These are phyloP conservation scores for Irpex lacteus DNA, from an alignment of 1,284 basidiomycete genomes.

Conservation along the genomic window DNA sequence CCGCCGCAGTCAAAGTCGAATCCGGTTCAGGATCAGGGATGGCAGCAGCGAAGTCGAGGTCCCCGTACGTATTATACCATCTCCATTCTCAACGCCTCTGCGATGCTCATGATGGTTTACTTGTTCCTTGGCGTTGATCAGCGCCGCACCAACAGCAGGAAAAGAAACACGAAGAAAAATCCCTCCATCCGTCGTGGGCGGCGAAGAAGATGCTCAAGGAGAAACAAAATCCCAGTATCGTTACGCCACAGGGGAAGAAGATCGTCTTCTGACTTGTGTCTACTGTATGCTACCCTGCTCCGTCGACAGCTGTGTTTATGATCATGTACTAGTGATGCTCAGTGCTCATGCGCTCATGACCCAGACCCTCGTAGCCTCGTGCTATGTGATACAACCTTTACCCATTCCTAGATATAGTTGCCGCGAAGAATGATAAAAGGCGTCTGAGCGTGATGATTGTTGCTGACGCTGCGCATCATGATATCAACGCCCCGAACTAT, in stretches of 20 bases:
- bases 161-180: conserved; percentile 32
- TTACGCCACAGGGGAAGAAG: conserved; percentile 64
- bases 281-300: background rate
- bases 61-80: background rate
- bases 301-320: too few species aligned
- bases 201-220: conserved; percentile 81
- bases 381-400: background rate
- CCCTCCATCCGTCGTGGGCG: conserved; percentile 91
- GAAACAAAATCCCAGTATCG: conserved; percentile 50
- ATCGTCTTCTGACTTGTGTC: conserved; percentile 48
- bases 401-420: background rate
- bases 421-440: background rate
- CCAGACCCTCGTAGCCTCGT: background rate
- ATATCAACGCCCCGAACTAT: background rate
- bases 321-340: too few species aligned
- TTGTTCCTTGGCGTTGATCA: background rate
- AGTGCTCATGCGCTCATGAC: too few species aligned
- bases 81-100: background rate
- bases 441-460: background rate
- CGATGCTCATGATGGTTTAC: background rate
- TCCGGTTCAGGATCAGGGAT: background rate
- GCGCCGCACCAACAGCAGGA: conserved; percentile 8
- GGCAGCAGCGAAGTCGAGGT: background rate
- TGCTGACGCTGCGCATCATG: background rate
- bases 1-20: background rate